Percentiles rank a stretch among this genome's conserved stretches.
Conservation (phyloP, 1,284 basidiomycete species). For the Dichomitus squalens region DNA sequence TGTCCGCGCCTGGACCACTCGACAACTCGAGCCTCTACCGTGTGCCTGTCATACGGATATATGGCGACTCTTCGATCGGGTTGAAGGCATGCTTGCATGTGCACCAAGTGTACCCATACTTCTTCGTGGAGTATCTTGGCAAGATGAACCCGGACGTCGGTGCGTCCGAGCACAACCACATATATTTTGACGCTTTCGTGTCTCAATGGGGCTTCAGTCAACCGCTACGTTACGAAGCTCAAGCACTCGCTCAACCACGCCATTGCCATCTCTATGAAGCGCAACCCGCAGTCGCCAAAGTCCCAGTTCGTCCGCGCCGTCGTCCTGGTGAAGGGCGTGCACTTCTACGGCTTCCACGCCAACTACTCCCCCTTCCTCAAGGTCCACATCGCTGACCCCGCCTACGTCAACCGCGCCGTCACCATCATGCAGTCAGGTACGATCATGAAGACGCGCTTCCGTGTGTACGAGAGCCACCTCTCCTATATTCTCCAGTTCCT, state of each 20-base stretch:
- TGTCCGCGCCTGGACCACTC: constrained; percentile 57
- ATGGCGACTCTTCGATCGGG: constrained; percentile 80
- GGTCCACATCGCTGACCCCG: constrained; percentile 78
- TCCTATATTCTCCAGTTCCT: constrained; percentile 91
- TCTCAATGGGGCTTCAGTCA: constrained; percentile 49
- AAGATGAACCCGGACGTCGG: constrained; percentile 53
- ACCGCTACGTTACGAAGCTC: constrained; percentile 66
- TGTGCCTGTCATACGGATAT: constrained; percentile 86
- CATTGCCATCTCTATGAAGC: constrained; percentile 71
- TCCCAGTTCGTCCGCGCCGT: constrained; percentile 72
- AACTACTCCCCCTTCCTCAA: constrained; percentile 91
- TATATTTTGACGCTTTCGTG: neutral
- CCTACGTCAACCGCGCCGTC: constrained; percentile 65
- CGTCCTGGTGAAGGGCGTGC: constrained; percentile 89
- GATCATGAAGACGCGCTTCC: constrained; percentile 78
- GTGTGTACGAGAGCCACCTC: constrained; percentile 89
- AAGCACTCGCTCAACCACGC: constrained; percentile 78
- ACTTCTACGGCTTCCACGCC: constrained; percentile 95
- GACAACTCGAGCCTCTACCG: constrained; percentile 64
- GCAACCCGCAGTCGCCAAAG: constrained; percentile 55
- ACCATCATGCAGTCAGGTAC: constrained; percentile 81
- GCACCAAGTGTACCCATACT: constrained; percentile 87
- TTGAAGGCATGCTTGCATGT: constrained; percentile 87
- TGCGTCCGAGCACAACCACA: constrained; percentile 32
- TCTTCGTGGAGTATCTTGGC: constrained; percentile 72